These are phyloP conservation scores for Thyridium curvatum DNA, from an alignment of 2,329 filamentous ascomycete genomes.

Conservation along the genomic window DNA sequence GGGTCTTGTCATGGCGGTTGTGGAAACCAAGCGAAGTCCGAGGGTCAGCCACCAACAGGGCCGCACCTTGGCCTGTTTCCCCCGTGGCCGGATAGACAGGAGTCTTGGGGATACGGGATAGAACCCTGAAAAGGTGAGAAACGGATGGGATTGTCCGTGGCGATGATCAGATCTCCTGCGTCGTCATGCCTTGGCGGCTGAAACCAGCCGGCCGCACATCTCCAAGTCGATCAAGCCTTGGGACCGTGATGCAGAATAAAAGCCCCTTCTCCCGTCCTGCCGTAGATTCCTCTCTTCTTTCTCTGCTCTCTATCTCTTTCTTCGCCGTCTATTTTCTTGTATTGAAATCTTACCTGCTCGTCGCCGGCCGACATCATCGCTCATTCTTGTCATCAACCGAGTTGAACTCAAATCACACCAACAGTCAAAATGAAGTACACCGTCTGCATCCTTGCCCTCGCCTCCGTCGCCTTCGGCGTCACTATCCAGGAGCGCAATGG, in stretches of 20 bases:
- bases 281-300: constrained; percentile 8
- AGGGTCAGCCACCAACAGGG: too few relatives aligned
- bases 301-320: constrained; percentile 9
- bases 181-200: constrained; percentile 2
- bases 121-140: neutral
- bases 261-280: neutral
- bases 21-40: too few relatives aligned
- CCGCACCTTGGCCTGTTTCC: too few relatives aligned
- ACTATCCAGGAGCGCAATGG: constrained; percentile 16
- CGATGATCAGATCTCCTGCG: neutral
- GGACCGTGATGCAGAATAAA: constrained; percentile 10
- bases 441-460: constrained; percentile 38
- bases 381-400: constrained; percentile 5
- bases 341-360: constrained; percentile 28
- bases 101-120: too few relatives aligned
- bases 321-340: constrained; percentile 17
- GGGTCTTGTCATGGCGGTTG: too few relatives aligned
- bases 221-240: constrained; percentile 5
- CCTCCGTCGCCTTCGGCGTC: constrained; percentile 37
- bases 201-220: constrained; percentile 7
- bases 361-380: constrained; percentile 45
- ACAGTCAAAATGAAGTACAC: constrained; percentile 48
- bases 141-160: neutral
- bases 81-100: too few relatives aligned
- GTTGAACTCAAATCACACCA: constrained; percentile 8